A percentile compares a stretch with the other conserved stretches of the same genome.
These are phyloP conservation scores for Monosporozyma aerobia DNA, from an alignment of 805 yeast species.

Conservation along the genomic window DNA sequence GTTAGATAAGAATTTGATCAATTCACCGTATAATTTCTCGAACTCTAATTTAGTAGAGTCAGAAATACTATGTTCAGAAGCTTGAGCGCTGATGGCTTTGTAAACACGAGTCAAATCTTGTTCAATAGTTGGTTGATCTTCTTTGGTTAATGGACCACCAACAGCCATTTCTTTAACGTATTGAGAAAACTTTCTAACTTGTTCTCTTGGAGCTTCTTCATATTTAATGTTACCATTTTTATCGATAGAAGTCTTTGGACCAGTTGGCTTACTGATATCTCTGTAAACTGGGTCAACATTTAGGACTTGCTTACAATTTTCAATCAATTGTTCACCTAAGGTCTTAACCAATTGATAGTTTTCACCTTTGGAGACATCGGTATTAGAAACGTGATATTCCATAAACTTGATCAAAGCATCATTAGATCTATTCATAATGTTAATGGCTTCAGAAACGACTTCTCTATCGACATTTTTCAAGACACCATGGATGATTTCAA, in stretches of 20 bases:
- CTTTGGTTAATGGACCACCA: slow-evolving; percentile 77
- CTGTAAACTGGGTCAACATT: slow-evolving; percentile 85
- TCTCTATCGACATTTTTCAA: slow-evolving; percentile 87
- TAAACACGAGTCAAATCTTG: slow-evolving; percentile 80
- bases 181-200: slow-evolving; percentile 89
- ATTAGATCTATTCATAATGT: slow-evolving; percentile 94
- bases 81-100: slow-evolving; percentile 70
- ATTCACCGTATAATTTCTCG: slow-evolving; percentile 60
- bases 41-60: slow-evolving; percentile 61
- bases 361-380: slow-evolving; percentile 74
- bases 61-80: slow-evolving; percentile 36
- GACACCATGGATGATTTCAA: slow-evolving; percentile 91
- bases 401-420: slow-evolving; percentile 89
- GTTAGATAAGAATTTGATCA: slow-evolving; percentile 58
- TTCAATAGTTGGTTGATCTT: slow-evolving; percentile 62
- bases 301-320: slow-evolving; percentile 83
- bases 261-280: slow-evolving; percentile 89
- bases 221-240: slow-evolving; percentile 80
- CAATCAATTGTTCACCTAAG: slow-evolving; percentile 88
- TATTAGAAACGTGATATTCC: slow-evolving; percentile 67
- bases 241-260: slow-evolving; percentile 85
- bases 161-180: slow-evolving; percentile 94
- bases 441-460: slow-evolving; percentile 91
- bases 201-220: slow-evolving; percentile 77
- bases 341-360: slow-evolving; percentile 85